Base-by-base conservation (phyloP, 768 basidiomycete species). In the Pleurotus platypus region DNA sequence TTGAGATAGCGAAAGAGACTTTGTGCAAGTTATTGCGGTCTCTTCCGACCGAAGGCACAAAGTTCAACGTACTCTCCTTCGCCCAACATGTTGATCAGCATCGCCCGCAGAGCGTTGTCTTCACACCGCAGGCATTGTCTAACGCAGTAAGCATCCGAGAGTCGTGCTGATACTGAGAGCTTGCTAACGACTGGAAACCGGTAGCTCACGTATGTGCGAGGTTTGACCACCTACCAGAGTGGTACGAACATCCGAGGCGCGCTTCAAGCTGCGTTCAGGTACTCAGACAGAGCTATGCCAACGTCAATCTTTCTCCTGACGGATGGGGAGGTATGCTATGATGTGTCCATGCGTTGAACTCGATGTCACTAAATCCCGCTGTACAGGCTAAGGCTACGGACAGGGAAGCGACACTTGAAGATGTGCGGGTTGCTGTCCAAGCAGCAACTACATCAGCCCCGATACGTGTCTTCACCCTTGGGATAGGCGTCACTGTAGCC, bases 1-100 rank as follows among this genome's bases (percentile, higher is more conserved):
- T 85, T 3, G 71, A 72, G 38, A 76, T 71, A 2, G 82, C 83
- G 5, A 83, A 78, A 59, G 57, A 66, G 26, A 79, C 82, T 0
- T 66, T 86, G 30, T 46, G 48, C 0, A 70, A 81, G 60, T 62
- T 87, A 1, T 68, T 87, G 15, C 74, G 71, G 5, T 72, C 82
- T 62, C 70, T 87, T 2, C 82, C 84, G 0, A 57, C 39, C 26
- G 35, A 60, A 0, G 69, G 70, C 3, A 78, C 82, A 0, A 62
- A 49, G 1, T 83, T 87, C 72, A 87, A 87, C 50, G 71, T 87
- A 15, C 72, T 82, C 55, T 78, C 77, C 55, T 87, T 87, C 61
- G 83, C 81, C 0, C 47, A 1, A 7, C 0, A 11, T 0, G 65
- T 65, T 5, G 58, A 58, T 3, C 45, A 62, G 7, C 60, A 83